Conservation (phyloP, 371 early-diverging fungal species). For the Saksenaea oblongispora region DNA sequence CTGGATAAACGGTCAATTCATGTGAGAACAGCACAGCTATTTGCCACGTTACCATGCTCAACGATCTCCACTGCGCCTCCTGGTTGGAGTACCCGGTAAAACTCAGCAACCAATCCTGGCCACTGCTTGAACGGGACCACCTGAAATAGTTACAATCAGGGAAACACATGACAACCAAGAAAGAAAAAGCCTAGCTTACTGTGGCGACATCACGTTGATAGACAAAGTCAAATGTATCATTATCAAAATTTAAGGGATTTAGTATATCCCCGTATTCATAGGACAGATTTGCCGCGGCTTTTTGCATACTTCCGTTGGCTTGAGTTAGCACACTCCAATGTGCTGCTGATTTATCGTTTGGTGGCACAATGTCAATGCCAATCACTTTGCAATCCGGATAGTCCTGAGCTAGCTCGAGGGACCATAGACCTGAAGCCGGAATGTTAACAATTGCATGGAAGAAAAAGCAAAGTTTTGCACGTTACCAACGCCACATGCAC, state of each 20-base stretch:
- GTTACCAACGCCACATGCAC: constrained; percentile 36
- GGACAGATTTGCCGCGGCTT: constrained; percentile 11
- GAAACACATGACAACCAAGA: neutral
- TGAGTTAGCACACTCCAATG: neutral
- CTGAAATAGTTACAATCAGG: neutral
- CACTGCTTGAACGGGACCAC: constrained; percentile 48
- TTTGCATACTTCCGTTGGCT: neutral
- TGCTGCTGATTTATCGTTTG: neutral
- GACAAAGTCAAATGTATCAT: constrained; percentile 55
- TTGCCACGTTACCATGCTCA: constrained; percentile 29
- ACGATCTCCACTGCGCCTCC: constrained; percentile 56
- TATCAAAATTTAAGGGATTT: constrained; percentile 25
- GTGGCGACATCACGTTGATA: constrained; percentile 55
- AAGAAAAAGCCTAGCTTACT: neutral
- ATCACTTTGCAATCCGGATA: constrained; percentile 34
- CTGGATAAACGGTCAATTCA: constrained; percentile 5
- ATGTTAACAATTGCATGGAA: neutral
- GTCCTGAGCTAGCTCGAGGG: constrained; percentile 21
- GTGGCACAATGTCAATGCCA: constrained; percentile 26
- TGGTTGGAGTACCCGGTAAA: constrained; percentile 49
- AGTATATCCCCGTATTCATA: constrained; percentile 29
- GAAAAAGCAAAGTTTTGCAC: neutral
- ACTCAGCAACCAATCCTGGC: constrained; percentile 36
- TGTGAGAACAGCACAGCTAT: neutral
- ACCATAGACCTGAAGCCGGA: constrained; percentile 22